phyloP scores from a whole-genome alignment of 2,329 filamentous ascomycete species.

The Cytospora piceicola region DNA sequence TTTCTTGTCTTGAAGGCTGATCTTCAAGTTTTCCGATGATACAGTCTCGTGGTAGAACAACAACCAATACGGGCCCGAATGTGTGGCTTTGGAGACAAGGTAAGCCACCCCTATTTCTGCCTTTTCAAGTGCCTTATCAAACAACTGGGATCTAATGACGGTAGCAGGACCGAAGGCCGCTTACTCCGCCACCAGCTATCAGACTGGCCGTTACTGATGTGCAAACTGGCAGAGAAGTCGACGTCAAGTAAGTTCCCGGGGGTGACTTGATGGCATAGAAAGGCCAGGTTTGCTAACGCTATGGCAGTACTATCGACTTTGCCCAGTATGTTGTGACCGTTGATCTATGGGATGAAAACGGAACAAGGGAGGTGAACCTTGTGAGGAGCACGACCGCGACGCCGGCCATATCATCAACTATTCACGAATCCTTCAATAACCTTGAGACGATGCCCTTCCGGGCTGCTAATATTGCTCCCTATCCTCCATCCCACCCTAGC shows the following conservation, averaged over 20 bases:
- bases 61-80: slow-evolving; percentile 92
- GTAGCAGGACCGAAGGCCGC: slow-evolving; percentile 83
- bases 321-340: slow-evolving; percentile 61
- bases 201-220: slow-evolving; percentile 78
- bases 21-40: neutral
- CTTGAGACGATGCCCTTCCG: slow-evolving; percentile 41
- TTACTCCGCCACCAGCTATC: slow-evolving; percentile 93
- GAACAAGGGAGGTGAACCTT: slow-evolving; percentile 67
- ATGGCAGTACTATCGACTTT: slow-evolving; percentile 26
- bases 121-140: slow-evolving; percentile 9
- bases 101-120: slow-evolving; percentile 44
- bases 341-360: slow-evolving; percentile 69
- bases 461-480: slow-evolving; percentile 29
- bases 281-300: slow-evolving; percentile 26
- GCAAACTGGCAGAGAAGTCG: slow-evolving; percentile 76
- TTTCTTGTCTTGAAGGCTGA: slow-evolving; percentile 8
- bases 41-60: slow-evolving; percentile 78
- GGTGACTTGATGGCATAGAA: slow-evolving; percentile 4
- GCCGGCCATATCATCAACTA: slow-evolving; percentile 78
- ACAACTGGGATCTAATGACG: slow-evolving; percentile 9
- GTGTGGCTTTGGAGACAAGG: slow-evolving; percentile 99
- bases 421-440: slow-evolving; percentile 75
- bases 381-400: slow-evolving; percentile 66
- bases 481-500: slow-evolving; percentile 23
- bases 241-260: slow-evolving; percentile 70